Evolutionary conservation across 208 protist genomes (phyloP), one percentile per base, ranked within the genome.

Genomic region (Wallacemonas sp.): DNA sequence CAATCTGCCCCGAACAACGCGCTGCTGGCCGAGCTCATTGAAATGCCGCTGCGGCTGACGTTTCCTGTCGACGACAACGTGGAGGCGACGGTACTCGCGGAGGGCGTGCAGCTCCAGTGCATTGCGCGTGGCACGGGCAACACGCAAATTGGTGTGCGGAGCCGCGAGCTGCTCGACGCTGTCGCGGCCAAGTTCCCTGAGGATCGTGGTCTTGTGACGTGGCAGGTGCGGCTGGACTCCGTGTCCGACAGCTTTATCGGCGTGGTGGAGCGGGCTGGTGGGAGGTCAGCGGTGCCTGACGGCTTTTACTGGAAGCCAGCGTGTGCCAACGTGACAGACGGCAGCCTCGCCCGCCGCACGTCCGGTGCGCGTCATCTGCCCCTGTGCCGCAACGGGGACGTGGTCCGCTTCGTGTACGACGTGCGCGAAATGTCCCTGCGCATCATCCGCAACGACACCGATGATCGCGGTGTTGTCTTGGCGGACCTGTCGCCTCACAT

Each of bases 271-370:
- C 86, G 74, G 47, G 79, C 74, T 14, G 70, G 75, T 16, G 57
- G 63, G n/a, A 2, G 55, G 0, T 27, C 12, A 1, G 49, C 70
- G 23, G 61, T 79, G 52, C 81, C 85, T 17, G 79, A 85, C 2
- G 89, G 86, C n/a, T 92, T 95, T 44, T 95, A 92, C 63, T 95
- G 89, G 89, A 83, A 85, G 71, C 85, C 89, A 0, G 73, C 79
- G 11, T 78, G 63, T 38, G 63, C 68, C 21, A 77, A 78, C 24
- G 68, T 85, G 1, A 26, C 80, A 0, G 89, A 95, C 56, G 89
- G 89, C 11, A 60, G 66, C 21, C 69, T 92, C 58, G 89, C 86
- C 3, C 63, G 63, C 1, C 58, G 61, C 23, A 88, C 66, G 16
- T 61, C 73, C 27, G 54, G 72, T n/a, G 56, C 76, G 61, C 33